Percentiles rank a stretch among this genome's conserved stretches.
Evolutionary conservation across 805 yeast genomes (phyloP).

Genomic region (Ogataea polymorpha): DNA sequence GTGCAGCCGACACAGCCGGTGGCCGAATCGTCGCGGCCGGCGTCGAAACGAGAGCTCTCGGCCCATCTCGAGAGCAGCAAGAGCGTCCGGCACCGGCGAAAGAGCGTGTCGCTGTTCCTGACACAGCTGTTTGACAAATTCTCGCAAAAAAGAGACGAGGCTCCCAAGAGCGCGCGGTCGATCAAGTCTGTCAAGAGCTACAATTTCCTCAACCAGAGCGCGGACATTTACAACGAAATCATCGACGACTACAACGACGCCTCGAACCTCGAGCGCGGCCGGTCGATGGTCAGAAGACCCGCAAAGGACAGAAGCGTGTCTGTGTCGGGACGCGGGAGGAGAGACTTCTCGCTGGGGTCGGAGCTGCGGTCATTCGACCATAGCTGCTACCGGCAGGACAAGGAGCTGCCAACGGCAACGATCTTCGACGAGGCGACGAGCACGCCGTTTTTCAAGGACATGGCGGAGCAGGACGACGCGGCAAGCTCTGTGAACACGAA

Average conservation of each 20-base stretch:
- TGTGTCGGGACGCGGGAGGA: slow-evolving; percentile 6
- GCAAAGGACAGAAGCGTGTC: slow-evolving; percentile 14
- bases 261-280: slow-evolving; percentile 9
- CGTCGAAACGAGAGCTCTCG: background rate
- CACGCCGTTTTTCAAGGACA: slow-evolving; percentile 18
- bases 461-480: slow-evolving; percentile 5
- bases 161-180: slow-evolving; percentile 8
- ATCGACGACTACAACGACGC: slow-evolving; percentile 20
- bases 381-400: slow-evolving; percentile 1
- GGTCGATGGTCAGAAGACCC: slow-evolving; percentile 9
- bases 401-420: slow-evolving; percentile 13
- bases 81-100: slow-evolving; percentile 2
- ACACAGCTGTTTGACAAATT: slow-evolving; percentile 11
- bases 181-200: slow-evolving; percentile 8
- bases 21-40: background rate
- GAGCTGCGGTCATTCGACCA: slow-evolving; percentile 4
- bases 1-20: background rate
- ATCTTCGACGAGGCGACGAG: slow-evolving; percentile 18
- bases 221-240: slow-evolving; percentile 19
- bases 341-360: slow-evolving; percentile 9
- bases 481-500: slow-evolving; percentile 9
- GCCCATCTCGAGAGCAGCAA: background rate
- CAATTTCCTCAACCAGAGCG: slow-evolving; percentile 7
- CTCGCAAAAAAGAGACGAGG: slow-evolving; percentile 5
- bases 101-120: slow-evolving; percentile 9